These are phyloP conservation scores for Hyaloscypha hepaticicola DNA, from an alignment of 495 filamentous ascomycete species.

Conservation along the genomic window DNA sequence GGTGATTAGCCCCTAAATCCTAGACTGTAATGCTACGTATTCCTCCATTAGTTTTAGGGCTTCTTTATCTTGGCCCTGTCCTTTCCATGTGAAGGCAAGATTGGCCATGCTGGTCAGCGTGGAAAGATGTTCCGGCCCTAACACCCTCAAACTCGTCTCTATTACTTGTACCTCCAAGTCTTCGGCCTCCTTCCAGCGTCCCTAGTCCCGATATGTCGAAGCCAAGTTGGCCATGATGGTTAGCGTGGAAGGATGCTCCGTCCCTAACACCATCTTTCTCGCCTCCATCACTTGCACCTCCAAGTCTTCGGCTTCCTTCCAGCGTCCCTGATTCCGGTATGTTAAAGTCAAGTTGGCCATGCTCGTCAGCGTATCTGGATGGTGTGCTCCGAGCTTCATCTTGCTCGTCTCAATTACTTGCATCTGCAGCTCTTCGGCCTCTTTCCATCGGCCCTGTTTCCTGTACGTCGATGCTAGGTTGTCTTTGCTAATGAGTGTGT, in stretches of 20 bases:
- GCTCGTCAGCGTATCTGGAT: constrained; percentile 29
- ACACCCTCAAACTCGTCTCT: neutral
- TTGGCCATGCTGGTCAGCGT: constrained; percentile 7
- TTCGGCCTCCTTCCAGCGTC: too few species aligned
- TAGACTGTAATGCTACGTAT: neutral
- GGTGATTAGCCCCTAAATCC: constrained; percentile 15
- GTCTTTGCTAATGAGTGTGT: constrained; percentile 26
- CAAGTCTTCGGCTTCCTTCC: too few species aligned
- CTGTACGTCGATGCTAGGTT: constrained; percentile 37
- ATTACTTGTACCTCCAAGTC: neutral
- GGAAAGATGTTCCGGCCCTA: neutral
- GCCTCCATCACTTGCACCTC: too few species aligned
- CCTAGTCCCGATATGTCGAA: constrained; percentile 7
- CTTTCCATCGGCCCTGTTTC: constrained; percentile 37
- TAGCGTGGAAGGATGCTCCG: neutral
- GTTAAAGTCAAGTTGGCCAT: neutral
- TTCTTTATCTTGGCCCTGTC: constrained; percentile 1
- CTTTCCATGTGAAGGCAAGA: constrained; percentile 10
- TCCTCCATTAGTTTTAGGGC: constrained; percentile 14
- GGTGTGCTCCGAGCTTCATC: constrained; percentile 30
- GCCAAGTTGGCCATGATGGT: neutral
- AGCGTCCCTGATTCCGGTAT: too few species aligned
- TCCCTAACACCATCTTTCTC: too few species aligned
- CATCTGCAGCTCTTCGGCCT: constrained; percentile 36
- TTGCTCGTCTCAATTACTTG: constrained; percentile 31